Evolutionary conservation across 2,329 filamentous ascomycete genomes (phyloP), one percentile per base, ranked within the genome.

Genomic region (Colletotrichum cereale): DNA sequence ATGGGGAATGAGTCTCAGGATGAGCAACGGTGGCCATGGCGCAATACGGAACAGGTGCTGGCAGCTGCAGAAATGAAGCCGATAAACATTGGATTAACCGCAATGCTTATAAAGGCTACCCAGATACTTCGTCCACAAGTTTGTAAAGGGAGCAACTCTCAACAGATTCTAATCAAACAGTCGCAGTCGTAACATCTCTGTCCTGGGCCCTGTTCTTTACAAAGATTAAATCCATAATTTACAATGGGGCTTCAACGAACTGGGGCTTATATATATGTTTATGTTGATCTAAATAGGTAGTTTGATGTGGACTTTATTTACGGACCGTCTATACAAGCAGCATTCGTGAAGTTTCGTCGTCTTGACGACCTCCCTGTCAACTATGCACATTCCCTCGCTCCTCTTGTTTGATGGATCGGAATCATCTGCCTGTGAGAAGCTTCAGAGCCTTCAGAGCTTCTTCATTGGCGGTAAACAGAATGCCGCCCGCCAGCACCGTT

Each of bases 381-480:
- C 5, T 11, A 14, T 12, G 21, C 4, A 2, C 10, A 38, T 18
- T 4, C 6, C 5, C 8, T 5, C 5, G 14, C n/a, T 7, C 3
- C 2, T 40, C 44, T 60, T 60, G 11, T 24, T 29, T 24, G 3
- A 55, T 55, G 21, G 6, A 36, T 7, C 6, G n/a, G 6, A 5
- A 38, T 62, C 26, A 38, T 38, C 36, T 62, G 2, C 52, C 50
- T 3, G 34, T 31, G 2, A 68, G 14, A 29, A 68, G 2, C 52
- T 66, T 69, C 29, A 69, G 21, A 16, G 55, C 53, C 38, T 69
- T 69, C 53, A 69, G 29, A 2, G 44, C 66, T 38, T 69, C 61
- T 21, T 69, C 66, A 2, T 69, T 69, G 3, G 66, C 66, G 10
- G 61, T 69, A 29, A 69, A 69, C 29, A 69, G n/a, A 5, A 69